Evolutionary conservation across 345 rosid genomes (phyloP).

Genomic region (Zanthoxylum bungeanum): DNA sequence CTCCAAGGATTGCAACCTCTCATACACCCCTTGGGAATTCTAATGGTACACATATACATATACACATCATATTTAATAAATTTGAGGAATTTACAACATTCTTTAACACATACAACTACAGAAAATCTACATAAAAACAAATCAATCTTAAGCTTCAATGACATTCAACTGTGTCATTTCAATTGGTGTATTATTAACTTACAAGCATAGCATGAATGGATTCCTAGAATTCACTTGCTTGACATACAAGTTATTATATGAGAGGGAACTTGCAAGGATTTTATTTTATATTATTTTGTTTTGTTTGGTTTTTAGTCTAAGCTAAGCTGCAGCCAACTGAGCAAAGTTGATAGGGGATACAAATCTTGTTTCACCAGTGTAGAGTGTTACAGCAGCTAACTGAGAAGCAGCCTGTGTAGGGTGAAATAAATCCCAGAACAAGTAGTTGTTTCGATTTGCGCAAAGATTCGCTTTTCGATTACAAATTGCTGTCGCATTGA

Average conservation of each 20-base stretch:
- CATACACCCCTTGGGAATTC: too few species aligned
- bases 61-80: too few species aligned
- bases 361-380: slow-evolving; percentile 30
- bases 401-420: slow-evolving; percentile 46
- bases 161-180: not conserved
- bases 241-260: not conserved
- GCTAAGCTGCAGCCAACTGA: slow-evolving; percentile 37
- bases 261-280: not conserved
- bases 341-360: slow-evolving; percentile 47
- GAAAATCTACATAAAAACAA: not conserved
- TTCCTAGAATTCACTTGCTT: not conserved
- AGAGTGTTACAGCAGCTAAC: slow-evolving; percentile 48
- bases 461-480: slow-evolving; percentile 31
- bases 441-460: slow-evolving; percentile 21
- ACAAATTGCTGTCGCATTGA: slow-evolving; percentile 31
- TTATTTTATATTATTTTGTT: too few species aligned
- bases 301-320: too few species aligned
- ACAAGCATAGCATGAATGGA: not conserved
- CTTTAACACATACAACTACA: not conserved
- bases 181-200: not conserved
- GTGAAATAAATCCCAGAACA: slow-evolving; percentile 59
- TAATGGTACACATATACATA: too few species aligned
- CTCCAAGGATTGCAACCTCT: too few species aligned
- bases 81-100: too few species aligned
- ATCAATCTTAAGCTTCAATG: not conserved